A percentile compares a stretch with the other conserved stretches of the same genome.
Evolutionary conservation across 176 grass and related monocot genomes (phyloP).

Genomic region (sorghum (Sorghum bicolor)): DNA sequence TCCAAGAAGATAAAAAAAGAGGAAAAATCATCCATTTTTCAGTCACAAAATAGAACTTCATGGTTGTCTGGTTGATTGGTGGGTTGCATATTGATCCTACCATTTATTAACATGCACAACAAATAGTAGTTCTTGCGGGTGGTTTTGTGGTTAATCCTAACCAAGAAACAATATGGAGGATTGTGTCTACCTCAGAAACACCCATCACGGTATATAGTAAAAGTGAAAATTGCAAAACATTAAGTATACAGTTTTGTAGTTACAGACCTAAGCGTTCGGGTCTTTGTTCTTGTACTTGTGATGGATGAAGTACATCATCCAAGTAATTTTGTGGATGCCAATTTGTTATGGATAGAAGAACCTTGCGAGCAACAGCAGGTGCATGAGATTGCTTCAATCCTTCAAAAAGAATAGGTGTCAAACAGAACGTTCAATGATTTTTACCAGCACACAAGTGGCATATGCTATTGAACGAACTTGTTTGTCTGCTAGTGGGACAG

Average conservation of each 20-base stretch:
- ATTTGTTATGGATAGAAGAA: conserved; percentile 36
- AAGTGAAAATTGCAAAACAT: neutral
- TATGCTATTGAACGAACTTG: neutral
- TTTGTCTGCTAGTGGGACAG: neutral
- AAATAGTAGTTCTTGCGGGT: conserved; percentile 29
- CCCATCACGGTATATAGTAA: neutral
- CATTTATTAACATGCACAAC: conserved; percentile 16
- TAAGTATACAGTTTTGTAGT: conserved; percentile 14
- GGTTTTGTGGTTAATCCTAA: conserved; percentile 17
- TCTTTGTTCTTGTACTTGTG: conserved; percentile 42
- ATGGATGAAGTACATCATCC: conserved; percentile 28
- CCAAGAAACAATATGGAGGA: conserved; percentile 8
- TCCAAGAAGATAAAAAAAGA: conserved; percentile 12
- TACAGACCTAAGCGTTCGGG: conserved; percentile 34
- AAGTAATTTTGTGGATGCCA: conserved; percentile 27
- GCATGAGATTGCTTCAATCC: conserved; percentile 41
- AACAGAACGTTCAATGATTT: conserved; percentile 32
- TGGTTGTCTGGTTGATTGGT: neutral
- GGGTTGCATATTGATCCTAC: neutral
- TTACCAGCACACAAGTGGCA: conserved; percentile 15
- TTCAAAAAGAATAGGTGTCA: conserved; percentile 33
- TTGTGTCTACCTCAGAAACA: conserved; percentile 26
- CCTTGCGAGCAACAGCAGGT: conserved; percentile 46
- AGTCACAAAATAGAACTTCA: conserved; percentile 20
- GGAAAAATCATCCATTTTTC: neutral